Percentiles rank a stretch among this genome's conserved stretches.
Conservation (phyloP, 2,329 filamentous ascomycete genomes). For the Colletotrichum sp. region DNA sequence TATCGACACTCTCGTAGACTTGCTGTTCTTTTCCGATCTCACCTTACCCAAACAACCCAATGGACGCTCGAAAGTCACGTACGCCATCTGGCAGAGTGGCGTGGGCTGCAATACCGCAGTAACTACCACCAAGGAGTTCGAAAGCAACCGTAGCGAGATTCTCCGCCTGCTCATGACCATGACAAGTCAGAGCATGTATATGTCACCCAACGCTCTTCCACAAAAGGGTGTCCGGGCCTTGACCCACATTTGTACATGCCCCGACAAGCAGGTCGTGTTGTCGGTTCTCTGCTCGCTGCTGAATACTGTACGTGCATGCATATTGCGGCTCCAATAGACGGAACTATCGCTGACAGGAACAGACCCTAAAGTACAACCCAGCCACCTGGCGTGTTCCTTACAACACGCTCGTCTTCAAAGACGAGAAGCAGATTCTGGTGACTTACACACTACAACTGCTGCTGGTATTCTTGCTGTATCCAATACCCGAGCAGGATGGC, state of each 20-base stretch:
- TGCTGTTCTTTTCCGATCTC: constrained; percentile 91
- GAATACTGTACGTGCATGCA: constrained; percentile 74
- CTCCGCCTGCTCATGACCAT: constrained; percentile 84
- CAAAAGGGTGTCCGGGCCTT: constrained; percentile 83
- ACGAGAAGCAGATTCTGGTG: constrained; percentile 87
- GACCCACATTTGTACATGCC: constrained; percentile 85
- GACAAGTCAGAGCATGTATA: constrained; percentile 92
- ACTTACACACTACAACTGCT: constrained; percentile 92
- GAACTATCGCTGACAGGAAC: constrained; percentile 5
- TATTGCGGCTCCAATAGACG: neutral
- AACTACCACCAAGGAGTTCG: constrained; percentile 87
- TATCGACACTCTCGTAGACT: constrained; percentile 85
- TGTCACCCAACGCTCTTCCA: constrained; percentile 79
- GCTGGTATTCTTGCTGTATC: constrained; percentile 84
- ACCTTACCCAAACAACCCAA: constrained; percentile 77
- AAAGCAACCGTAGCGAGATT: constrained; percentile 92
- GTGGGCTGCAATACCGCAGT: constrained; percentile 93
- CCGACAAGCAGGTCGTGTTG: constrained; percentile 90
- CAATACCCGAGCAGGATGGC: constrained; percentile 78
- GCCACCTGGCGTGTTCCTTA: constrained; percentile 94
- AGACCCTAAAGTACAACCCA: constrained; percentile 96
- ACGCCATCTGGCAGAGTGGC: constrained; percentile 97
- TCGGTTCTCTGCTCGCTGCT: constrained; percentile 90
- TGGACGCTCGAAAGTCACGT: constrained; percentile 81
- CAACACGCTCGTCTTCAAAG: constrained; percentile 89